Base-by-base conservation (phyloP, 1,139 yeast species). In the Kazachstania sp. region DNA sequence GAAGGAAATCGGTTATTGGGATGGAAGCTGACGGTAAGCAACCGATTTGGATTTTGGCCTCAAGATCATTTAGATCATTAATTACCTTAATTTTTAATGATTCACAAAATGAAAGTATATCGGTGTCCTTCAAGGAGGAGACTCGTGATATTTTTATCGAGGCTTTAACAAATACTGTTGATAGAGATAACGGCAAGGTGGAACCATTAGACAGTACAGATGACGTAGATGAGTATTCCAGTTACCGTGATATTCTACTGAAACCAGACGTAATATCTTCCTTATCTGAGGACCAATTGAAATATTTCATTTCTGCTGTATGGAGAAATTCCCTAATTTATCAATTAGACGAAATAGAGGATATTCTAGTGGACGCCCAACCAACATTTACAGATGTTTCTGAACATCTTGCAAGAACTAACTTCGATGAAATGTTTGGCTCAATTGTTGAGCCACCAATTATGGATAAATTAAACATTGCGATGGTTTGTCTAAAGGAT, bases 321-420 rank as follows among this genome's bases (percentile, higher is more conserved):
- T 77, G 79, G 73, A 57, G 63, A 1, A 64, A 73, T 16, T 80
- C 86, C 2, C 75, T 74, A 50, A 60, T 79, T 15, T 80, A 78
- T 58, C 69, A 71, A 35, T 64, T 71, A 29, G 78, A 73, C 51
- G 77, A 73, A 28, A 56, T 72, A 11, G 81, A 75, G 45, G 57
- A 58, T 11, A 65, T 58, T 23, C 54, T 73, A 4, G 53, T 72
- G 15, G 54, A 57, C 15, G 51, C 51, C 6, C 56, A 63, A 31
- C 56, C 55, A 9, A 58, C 64, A 1, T 66, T 71, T 16, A 48
- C 48, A 2, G 65, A 65, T 13, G 60, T 69, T 11, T 57, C 70
- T 2, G 43, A 51, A 2, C 56, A 54, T 8, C 48, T 74, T 3
- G 54, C 70, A 6, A 39, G 53, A 1, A 65, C 69, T 44, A 59